Conservation (phyloP, 257 asterid genomes). For the Solanum medicagineum region DNA sequence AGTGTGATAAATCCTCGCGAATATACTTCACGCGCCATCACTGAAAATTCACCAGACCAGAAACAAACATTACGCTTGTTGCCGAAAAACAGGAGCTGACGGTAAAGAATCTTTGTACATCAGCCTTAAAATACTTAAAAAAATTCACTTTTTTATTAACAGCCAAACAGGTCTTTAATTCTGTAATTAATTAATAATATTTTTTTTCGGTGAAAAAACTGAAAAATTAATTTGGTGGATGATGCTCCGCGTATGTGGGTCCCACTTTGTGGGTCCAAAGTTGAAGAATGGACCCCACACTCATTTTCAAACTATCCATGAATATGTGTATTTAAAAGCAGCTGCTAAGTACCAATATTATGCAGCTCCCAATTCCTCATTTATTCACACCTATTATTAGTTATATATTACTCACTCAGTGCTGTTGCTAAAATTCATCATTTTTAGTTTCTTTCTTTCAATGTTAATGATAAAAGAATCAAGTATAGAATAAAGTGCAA, state of each 20-base stretch:
- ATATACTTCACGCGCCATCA: neutral
- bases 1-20: neutral
- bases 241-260: constrained; percentile 1
- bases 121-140: neutral
- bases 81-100: constrained; percentile 7
- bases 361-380: neutral
- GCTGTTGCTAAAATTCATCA: neutral
- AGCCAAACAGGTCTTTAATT: constrained; percentile 19
- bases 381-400: neutral
- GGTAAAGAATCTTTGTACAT: constrained; percentile 34
- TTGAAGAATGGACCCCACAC: constrained; percentile 16
- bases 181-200: neutral
- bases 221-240: neutral
- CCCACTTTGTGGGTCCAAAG: neutral
- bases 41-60: neutral
- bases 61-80: neutral
- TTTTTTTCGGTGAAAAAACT: neutral
- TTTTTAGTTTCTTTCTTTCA: neutral
- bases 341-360: constrained; percentile 23
- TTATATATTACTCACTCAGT: neutral
- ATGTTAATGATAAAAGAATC: neutral
- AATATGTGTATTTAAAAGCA: constrained; percentile 29
- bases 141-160: neutral
- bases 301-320: constrained; percentile 18
- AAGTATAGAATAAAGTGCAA: constrained; percentile 29